Base-by-base conservation (phyloP, 805 yeast genomes). In the Isabelozyma heimii region DNA sequence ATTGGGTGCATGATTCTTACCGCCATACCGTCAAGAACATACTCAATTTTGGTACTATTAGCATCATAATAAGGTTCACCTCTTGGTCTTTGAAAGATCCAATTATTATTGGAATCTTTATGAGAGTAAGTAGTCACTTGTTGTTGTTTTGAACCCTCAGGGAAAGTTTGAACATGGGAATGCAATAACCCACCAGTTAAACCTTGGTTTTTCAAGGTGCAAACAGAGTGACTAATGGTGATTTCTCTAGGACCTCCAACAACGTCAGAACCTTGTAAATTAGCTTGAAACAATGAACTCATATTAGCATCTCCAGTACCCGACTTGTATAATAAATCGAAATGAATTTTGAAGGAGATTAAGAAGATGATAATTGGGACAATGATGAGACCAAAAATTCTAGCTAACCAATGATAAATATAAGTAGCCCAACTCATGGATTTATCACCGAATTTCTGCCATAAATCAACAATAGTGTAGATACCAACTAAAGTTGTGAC, bases 401-500 rank as follows among this genome's bases (percentile, higher is more conserved):
- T 77, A 5, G 91, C 82, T 16, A 70, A 51, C 91, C 92, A 87
- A 65, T 85, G 90, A 53, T 60, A 67, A 12, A 68, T 44, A 58
- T 87, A 88, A 15, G 67, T 72, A 33, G 61, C 65, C 76, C 78
- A 73, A 4, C 79, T 57, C 55, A 87, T 63, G 10, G 76, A 61
- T 59, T 73, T 76, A 63, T 88, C 92, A 54, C 91, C 96, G 59
- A 90, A 81, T 65, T 81, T 82, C 59, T 72, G 76, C 96, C 97
- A 94, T 60, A 94, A 75, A 60, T 94, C 97, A 46, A 83, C 86
- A 38, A 89, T 76, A 17, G 97, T 91, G 70, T 92, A 89, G 53
- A 90, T 80, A 44, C 99, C 99, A 48, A 94, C 91, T 53, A 91
- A 72, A 14, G 90, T 68, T 49, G 96, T 92, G 52, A 89, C 89